Conservation (phyloP, 1,284 basidiomycete species). For the Bjerkandera adusta region DNA sequence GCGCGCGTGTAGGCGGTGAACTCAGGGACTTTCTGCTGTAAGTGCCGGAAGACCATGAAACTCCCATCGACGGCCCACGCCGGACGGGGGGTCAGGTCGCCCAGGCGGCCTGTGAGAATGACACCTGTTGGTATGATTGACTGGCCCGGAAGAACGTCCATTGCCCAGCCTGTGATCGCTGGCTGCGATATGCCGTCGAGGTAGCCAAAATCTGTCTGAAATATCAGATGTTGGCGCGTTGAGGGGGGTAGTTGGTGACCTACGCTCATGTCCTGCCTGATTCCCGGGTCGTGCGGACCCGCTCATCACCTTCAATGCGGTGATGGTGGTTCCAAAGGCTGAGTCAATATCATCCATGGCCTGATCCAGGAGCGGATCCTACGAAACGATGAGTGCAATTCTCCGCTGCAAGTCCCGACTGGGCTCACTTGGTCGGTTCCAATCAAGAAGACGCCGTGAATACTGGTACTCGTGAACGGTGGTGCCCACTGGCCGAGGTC, state of each 20-base stretch:
- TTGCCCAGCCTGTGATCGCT: conserved; percentile 33
- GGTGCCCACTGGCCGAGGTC: conserved; percentile 7
- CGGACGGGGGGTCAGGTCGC: conserved; percentile 31
- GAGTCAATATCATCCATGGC: conserved; percentile 3
- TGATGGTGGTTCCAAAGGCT: conserved; percentile 8
- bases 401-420: background rate
- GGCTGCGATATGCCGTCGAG: conserved; percentile 42
- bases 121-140: conserved; percentile 30
- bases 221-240: background rate
- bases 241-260: background rate
- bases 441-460: conserved; percentile 15
- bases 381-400: background rate
- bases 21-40: conserved; percentile 54
- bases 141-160: conserved; percentile 34
- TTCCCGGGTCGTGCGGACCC: conserved; percentile 10
- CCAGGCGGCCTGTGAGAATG: conserved; percentile 33
- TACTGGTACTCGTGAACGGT: conserved; percentile 10
- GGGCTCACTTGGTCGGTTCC: conserved; percentile 14
- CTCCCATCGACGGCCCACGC: conserved; percentile 50
- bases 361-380: conserved; percentile 5
- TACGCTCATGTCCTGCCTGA: conserved; percentile 16
- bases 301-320: background rate
- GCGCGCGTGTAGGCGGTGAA: conserved; percentile 47
- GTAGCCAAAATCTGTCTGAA: conserved; percentile 31
- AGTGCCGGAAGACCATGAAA: conserved; percentile 54